phyloP scores from a whole-genome alignment of 2,329 filamentous ascomycete genomes.

The Penicillium olsonii region DNA sequence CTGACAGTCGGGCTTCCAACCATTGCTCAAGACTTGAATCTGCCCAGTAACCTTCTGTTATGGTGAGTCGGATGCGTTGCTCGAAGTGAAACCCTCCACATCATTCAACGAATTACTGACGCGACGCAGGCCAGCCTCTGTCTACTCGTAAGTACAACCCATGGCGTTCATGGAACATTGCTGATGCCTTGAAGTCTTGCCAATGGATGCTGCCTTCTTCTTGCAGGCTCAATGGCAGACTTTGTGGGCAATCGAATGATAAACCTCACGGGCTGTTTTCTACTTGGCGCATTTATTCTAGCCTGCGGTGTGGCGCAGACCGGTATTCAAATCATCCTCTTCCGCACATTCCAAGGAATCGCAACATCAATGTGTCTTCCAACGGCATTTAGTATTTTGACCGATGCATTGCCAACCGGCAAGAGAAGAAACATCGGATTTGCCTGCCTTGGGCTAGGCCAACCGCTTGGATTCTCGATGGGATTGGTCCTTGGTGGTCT shows the following conservation, averaged over 20 bases:
- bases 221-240: slow-evolving; percentile 55
- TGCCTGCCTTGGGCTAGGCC: slow-evolving; percentile 51
- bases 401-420: slow-evolving; percentile 49
- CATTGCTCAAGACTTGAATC: slow-evolving; percentile 29
- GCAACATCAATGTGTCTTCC: slow-evolving; percentile 52
- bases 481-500: slow-evolving; percentile 49
- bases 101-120: not conserved
- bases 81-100: not conserved
- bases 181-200: slow-evolving; percentile 37
- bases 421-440: slow-evolving; percentile 55
- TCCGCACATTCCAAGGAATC: slow-evolving; percentile 50
- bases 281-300: slow-evolving; percentile 48
- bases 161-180: not conserved
- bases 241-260: slow-evolving; percentile 51
- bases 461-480: slow-evolving; percentile 54
- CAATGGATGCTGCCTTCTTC: slow-evolving; percentile 51
- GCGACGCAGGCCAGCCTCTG: slow-evolving; percentile 16
- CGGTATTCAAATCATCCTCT: slow-evolving; percentile 48
- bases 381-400: slow-evolving; percentile 52
- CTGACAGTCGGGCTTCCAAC: slow-evolving; percentile 30
- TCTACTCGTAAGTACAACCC: slow-evolving; percentile 16
- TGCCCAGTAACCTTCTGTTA: slow-evolving; percentile 25
- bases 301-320: slow-evolving; percentile 45
- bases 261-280: slow-evolving; percentile 49
- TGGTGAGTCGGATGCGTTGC: slow-evolving; percentile 10